Conservation (phyloP, 371 early-diverging fungal genomes). For the Rhizopus sp. region DNA sequence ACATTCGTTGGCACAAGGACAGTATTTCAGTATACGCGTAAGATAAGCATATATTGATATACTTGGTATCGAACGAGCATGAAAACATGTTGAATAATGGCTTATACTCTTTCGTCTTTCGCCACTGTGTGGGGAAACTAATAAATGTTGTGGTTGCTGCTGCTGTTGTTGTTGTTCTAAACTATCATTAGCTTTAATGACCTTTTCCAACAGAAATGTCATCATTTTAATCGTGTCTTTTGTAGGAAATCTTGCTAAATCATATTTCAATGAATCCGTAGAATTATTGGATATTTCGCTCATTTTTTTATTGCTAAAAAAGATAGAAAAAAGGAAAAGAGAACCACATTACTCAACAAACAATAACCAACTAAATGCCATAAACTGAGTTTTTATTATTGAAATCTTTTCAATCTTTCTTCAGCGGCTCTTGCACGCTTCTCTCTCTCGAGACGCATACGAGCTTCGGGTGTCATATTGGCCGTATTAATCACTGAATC, state of each 20-base stretch:
- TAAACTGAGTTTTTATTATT: no score
- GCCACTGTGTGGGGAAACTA: no score
- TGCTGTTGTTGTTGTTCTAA: slow-evolving; percentile 33
- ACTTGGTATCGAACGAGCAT: slow-evolving; percentile 77
- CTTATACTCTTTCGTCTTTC: no score
- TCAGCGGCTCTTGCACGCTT: slow-evolving; percentile 82
- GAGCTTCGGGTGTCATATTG: slow-evolving; percentile 71
- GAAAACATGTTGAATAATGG: slow-evolving; percentile 74
- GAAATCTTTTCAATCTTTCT: slow-evolving; percentile 53
- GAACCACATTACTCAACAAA: no score
- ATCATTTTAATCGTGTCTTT: slow-evolving; percentile 69
- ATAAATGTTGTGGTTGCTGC: no score
- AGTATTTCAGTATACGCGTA: slow-evolving; percentile 79
- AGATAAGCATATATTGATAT: slow-evolving; percentile 77
- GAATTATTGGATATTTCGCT: no score
- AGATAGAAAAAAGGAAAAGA: no score
- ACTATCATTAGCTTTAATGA: slow-evolving; percentile 57
- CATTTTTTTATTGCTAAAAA: no score
- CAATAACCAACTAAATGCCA: no score
- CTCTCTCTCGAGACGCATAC: slow-evolving; percentile 80
- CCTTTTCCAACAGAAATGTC: slow-evolving; percentile 57
- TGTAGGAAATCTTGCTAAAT: slow-evolving; percentile 58
- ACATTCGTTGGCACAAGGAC: slow-evolving; percentile 81
- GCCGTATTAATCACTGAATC: slow-evolving; percentile 26
- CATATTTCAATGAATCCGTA: no score